These are phyloP conservation scores for Oidium heveae DNA, from an alignment of 2,329 filamentous ascomycete species.

Conservation along the genomic window DNA sequence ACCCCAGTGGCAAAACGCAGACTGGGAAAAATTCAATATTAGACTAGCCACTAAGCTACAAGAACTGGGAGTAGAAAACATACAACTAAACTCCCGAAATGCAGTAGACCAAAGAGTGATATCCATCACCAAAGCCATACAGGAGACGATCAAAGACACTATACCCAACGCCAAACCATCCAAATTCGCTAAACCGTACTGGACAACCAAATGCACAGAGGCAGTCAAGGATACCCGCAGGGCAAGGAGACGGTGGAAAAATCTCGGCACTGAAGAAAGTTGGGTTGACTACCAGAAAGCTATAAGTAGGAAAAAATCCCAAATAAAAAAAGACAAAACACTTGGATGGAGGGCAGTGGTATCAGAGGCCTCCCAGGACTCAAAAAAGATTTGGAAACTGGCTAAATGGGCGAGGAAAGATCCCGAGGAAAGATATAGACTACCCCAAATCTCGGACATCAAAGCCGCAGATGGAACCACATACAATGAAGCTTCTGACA, in stretches of 20 bases:
- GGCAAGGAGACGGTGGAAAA: neutral
- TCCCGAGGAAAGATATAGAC: too few relatives aligned
- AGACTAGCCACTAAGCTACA: neutral
- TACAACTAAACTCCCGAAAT: neutral
- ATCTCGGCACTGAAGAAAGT: neutral
- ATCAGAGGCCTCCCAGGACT: neutral
- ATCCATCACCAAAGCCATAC: neutral
- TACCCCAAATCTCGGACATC: too few relatives aligned
- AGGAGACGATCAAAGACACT: neutral
- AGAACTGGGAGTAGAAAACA: neutral
- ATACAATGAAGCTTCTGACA: neutral
- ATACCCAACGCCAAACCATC: neutral
- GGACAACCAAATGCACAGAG: neutral
- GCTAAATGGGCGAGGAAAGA: neutral
- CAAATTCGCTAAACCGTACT: too few relatives aligned
- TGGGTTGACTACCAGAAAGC: neutral
- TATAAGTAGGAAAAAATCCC: neutral
- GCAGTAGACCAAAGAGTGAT: neutral
- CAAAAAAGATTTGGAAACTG: neutral
- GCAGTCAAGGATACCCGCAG: neutral
- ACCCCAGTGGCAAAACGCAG: neutral
- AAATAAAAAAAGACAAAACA: neutral
- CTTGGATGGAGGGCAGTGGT: constrained; percentile 1
- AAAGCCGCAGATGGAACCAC: neutral
- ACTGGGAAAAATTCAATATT: neutral